Evolutionary conservation across 1,284 basidiomycete genomes (phyloP), one percentile per base, ranked within the genome.

Genomic region (Trichosporon ovoides): DNA sequence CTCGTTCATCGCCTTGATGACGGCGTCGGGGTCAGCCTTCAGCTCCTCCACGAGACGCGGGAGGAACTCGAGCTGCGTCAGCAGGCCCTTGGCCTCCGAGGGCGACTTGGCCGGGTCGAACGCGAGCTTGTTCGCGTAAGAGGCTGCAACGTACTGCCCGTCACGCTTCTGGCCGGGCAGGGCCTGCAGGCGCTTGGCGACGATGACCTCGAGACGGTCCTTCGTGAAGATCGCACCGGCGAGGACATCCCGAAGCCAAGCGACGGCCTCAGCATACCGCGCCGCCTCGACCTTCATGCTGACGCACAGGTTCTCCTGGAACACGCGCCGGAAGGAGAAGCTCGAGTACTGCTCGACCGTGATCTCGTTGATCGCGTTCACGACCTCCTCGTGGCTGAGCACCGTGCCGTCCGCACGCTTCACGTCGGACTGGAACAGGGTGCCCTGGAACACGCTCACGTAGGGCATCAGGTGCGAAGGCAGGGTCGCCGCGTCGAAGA

Each of bases 81-180:
- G 81, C 36, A 98, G 79, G 37, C 85, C 83, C 66, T 84, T 84
- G 43, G 86, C 83, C 35, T 87, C 83, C 16, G 85, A 84, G 1
- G 91, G 89, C 12, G 91, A 93, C 59, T 81, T 83, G n/a, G 67
- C 54, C 56, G 84, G 81, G 62, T 85, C 83, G 68, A 85, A 90
- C 34, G 92, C 74, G 38, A 92, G 69, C 56, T 86, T 83, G 22
- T 84, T 78, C 75, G 84, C 86, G 40, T 93, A 80, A 7, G 91
- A 87, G 22, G 82, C 82, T 40, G 93, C 81, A 11, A 98, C 87
- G 20, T 84, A 86, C 68, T 81, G 84, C 1, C 94, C 96, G 68
- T 92, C 88, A 48, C 96, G 84, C 81, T 98, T 98, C 71, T 91
- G 82, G 69, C 93, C 87, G 0, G 96, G 96, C n/a, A 98, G 80